Evolutionary conservation across 2,329 filamentous ascomycete species (phyloP).

Genomic region (Colletotrichum spaethianum): DNA sequence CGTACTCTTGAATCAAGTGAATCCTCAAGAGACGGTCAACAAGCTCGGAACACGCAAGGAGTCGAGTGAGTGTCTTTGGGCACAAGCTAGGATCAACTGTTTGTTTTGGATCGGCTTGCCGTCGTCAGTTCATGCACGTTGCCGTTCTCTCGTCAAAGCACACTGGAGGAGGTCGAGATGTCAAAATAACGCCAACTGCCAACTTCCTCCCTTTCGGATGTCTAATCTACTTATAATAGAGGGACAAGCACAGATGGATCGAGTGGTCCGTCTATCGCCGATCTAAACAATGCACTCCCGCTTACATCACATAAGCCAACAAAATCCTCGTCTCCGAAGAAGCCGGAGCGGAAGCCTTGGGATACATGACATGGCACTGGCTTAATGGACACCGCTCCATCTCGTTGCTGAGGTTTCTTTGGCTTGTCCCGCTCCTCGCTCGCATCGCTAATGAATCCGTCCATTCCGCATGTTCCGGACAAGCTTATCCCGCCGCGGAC

Average conservation of each 20-base stretch:
- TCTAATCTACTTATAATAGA: slow-evolving; percentile 29
- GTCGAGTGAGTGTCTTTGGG: not conserved
- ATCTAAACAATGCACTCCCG: slow-evolving; percentile 11
- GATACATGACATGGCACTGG: slow-evolving; percentile 7
- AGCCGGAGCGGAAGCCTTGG: slow-evolving; percentile 39
- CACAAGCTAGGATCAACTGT: slow-evolving; percentile 18
- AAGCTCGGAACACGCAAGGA: not conserved
- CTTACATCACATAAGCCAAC: slow-evolving; percentile 23
- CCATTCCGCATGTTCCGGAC: slow-evolving; percentile 39
- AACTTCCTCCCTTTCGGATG: slow-evolving; percentile 1
- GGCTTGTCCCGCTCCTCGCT: slow-evolving; percentile 11
- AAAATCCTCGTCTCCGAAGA: slow-evolving; percentile 34
- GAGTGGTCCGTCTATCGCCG: slow-evolving; percentile 7
- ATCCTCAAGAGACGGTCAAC: not conserved
- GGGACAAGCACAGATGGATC: not conserved
- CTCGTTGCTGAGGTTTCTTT: slow-evolving; percentile 13
- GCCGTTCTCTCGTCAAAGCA: no score
- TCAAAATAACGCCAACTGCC: not conserved
- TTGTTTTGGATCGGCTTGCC: slow-evolving; percentile 10
- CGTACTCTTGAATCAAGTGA: not conserved
- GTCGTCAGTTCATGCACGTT: not conserved
- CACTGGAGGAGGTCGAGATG: not conserved
- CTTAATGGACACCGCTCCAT: slow-evolving; percentile 15
- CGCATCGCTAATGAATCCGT: slow-evolving; percentile 1
- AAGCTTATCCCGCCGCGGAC: slow-evolving; percentile 10